phyloP scores from a whole-genome alignment of 2,329 filamentous ascomycete genomes.

The Colletotrichum destructivum region DNA sequence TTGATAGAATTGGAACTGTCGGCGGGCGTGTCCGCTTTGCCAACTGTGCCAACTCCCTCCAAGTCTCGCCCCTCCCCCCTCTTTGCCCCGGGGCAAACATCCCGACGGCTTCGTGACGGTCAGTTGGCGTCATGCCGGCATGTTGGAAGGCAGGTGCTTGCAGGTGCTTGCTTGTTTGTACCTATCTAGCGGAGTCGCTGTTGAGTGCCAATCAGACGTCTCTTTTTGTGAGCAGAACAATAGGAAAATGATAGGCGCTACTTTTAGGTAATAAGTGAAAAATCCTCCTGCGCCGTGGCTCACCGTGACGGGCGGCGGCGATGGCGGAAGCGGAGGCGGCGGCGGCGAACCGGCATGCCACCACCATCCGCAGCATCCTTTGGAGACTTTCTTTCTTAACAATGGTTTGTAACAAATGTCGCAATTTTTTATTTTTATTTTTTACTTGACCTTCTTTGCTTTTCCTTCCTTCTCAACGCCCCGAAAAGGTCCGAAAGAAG shows the following conservation, averaged over 20 bases:
- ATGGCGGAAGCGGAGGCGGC: neutral
- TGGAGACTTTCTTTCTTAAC: conserved; percentile 4
- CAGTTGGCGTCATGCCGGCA: conserved; percentile 37
- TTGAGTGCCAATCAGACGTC: conserved; percentile 15
- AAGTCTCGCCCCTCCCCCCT: neutral
- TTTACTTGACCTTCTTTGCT: neutral
- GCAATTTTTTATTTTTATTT: neutral
- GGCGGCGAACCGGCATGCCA: conserved; percentile 17
- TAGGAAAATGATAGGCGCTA: conserved; percentile 28
- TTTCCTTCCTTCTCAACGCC: neutral
- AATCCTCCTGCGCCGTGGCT: conserved; percentile 13
- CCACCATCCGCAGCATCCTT: conserved; percentile 3
- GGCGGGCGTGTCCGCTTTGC: conserved; percentile 15
- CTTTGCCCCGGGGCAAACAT: conserved; percentile 12
- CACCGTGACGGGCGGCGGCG: neutral
- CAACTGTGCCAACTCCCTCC: conserved; percentile 16
- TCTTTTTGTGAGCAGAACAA: neutral
- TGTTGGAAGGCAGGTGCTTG: conserved; percentile 9
- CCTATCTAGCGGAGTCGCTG: neutral
- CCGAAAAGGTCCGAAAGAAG: conserved; percentile 10
- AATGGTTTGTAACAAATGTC: conserved; percentile 10
- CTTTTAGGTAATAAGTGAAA: conserved; percentile 1
- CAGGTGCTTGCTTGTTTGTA: neutral
- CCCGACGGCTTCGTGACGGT: conserved; percentile 27
- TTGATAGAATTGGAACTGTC: conserved; percentile 7